Base-by-base conservation (phyloP, 805 yeast genomes). In the Schizosaccharomyces cryophilus region DNA sequence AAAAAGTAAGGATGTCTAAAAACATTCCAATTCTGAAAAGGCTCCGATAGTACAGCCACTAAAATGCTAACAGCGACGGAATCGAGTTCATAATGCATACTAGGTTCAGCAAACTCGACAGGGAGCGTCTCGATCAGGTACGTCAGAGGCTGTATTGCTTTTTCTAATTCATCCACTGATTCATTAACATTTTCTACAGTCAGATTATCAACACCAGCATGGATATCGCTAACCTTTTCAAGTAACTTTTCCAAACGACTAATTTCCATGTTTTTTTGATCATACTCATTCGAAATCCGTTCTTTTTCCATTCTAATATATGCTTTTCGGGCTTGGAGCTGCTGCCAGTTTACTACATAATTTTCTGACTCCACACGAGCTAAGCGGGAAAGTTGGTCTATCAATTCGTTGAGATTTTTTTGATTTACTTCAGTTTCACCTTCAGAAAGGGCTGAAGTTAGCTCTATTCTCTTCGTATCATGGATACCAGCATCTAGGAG, bases 11-110 rank as follows among this genome's bases (percentile, higher is more conserved):
- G 69, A 7, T 75, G 65, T 15, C 69, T 66, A 3, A 69, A 63
- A 0, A 77, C 75, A 51, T 71, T 67, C 79, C 81, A 78, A 1
- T 62, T 48, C n/a, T 63, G 56, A 3, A 66, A 62, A 6, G 63
- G 58, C 6, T 65, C 65, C 5, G 59, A 31, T 1, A 68, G 29
- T 2, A 65, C 64, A 4, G 67, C 64, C 35, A 67, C 66, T 9
- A 21, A 29, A 5, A 51, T 29, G 6, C 30, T 19, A 6, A 29
- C 56, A 5, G 56, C 56, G n/a, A 51, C 35, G 9, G 56, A 51
- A 29, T 51, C 56, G n/a, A 51, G 35, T 29, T 51, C 56, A 6
- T 24, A 51, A 26, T 51, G 35, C 30, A 29, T 21, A 24, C 4
- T 51, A 5, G 30, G 19, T 29, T 51, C 56, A 24, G 56, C 1